phyloP scores from a whole-genome alignment of 352 stramenopile genomes.

The Phytophthora palmivora region DNA sequence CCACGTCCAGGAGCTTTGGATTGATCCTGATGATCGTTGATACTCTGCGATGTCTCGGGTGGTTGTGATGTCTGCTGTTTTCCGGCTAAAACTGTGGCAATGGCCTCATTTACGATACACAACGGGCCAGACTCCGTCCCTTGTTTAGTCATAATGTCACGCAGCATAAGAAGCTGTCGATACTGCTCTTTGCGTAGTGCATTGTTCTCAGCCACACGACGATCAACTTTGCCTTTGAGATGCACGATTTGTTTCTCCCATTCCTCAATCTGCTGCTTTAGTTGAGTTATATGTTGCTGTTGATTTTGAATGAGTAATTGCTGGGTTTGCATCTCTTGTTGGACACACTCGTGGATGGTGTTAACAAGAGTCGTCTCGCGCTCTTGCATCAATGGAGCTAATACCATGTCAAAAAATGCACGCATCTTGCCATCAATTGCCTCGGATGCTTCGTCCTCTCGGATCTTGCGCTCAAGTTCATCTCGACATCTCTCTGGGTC shows the following conservation, averaged over 20 bases:
- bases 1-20: constrained; percentile 11
- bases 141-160: constrained; percentile 69
- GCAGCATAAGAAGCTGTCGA: constrained; percentile 75
- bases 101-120: constrained; percentile 61
- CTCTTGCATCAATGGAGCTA: constrained; percentile 58
- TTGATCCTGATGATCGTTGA: constrained; percentile 15
- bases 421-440: constrained; percentile 38
- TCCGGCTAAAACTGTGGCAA: constrained; percentile 41
- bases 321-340: constrained; percentile 47
- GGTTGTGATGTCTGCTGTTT: constrained; percentile 17
- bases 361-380: constrained; percentile 66
- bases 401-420: constrained; percentile 48
- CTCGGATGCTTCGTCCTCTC: constrained; percentile 31
- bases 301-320: constrained; percentile 21
- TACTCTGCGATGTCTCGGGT: constrained; percentile 16
- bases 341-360: constrained; percentile 62
- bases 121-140: constrained; percentile 56
- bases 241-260: constrained; percentile 48
- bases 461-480: constrained; percentile 26
- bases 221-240: constrained; percentile 66
- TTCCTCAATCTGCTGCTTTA: constrained; percentile 30
- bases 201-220: constrained; percentile 70
- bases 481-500: constrained; percentile 30
- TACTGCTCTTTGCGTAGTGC: constrained; percentile 75
- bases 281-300: constrained; percentile 22